A percentile compares a stretch with the other conserved stretches of the same genome.
Evolutionary conservation across 1,284 basidiomycete species (phyloP).

Genomic region (Xerocomus alliaceus): DNA sequence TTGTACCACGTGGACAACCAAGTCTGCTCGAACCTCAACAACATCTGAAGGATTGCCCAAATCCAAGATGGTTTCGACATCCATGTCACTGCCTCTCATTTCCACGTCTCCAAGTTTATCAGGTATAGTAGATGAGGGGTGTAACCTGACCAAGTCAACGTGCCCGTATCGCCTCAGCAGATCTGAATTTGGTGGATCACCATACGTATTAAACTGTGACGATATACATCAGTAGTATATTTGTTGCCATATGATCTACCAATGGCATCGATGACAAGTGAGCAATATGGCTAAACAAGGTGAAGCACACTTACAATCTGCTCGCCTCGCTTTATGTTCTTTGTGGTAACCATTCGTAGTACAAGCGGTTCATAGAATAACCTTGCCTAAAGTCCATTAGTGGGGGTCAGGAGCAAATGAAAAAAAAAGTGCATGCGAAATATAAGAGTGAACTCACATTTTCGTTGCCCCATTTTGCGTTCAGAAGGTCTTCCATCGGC

Average conservation of each 20-base stretch:
- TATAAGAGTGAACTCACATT: constrained; percentile 63
- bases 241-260: not conserved
- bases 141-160: constrained; percentile 77
- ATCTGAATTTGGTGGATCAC: constrained; percentile 93
- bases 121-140: constrained; percentile 30
- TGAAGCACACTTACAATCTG: constrained; percentile 75
- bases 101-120: constrained; percentile 44
- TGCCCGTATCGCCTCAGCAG: constrained; percentile 94
- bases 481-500: constrained; percentile 95
- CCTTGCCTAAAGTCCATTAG: constrained; percentile 63
- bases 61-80: not conserved
- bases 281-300: not conserved
- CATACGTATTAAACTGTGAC: constrained; percentile 92
- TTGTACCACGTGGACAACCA: constrained; percentile 64
- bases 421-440: not conserved
- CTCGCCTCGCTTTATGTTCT: constrained; percentile 76
- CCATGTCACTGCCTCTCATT: constrained; percentile 12
- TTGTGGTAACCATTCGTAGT: constrained; percentile 85
- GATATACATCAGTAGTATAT: not conserved
- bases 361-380: constrained; percentile 79
- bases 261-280: not conserved
- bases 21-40: constrained; percentile 83
- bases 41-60: constrained; percentile 84
- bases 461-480: constrained; percentile 85
- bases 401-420: not conserved